Percentiles rank a stretch among this genome's conserved stretches.
Conservation (phyloP, 805 yeast species). For the Yamadazyma laniorum region DNA sequence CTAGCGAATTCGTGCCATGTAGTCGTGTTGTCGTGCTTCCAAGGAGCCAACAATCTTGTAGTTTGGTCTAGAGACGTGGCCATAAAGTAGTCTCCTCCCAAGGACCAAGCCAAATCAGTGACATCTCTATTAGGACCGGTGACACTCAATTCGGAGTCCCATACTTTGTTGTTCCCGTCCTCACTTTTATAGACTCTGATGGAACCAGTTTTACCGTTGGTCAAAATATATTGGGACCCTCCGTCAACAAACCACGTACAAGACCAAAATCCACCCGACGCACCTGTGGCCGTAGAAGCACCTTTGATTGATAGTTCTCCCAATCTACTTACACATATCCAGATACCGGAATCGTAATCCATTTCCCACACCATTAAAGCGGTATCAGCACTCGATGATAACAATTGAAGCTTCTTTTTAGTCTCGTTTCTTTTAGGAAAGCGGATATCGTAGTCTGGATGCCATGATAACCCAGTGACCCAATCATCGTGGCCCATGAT, state of each 20-base stretch:
- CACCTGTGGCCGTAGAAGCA: slow-evolving; percentile 97
- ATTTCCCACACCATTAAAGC: slow-evolving; percentile 94
- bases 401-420: slow-evolving; percentile 48
- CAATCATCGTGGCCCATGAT: slow-evolving; percentile 99
- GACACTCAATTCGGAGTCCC: slow-evolving; percentile 53
- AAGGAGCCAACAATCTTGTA: slow-evolving; percentile 74
- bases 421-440: slow-evolving; percentile 1
- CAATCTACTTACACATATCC: slow-evolving; percentile 77
- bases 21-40: slow-evolving; percentile 31
- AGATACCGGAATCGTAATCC: slow-evolving; percentile 79
- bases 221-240: slow-evolving; percentile 50
- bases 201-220: slow-evolving; percentile 91
- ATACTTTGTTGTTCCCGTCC: slow-evolving; percentile 28
- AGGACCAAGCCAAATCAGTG: slow-evolving; percentile 79
- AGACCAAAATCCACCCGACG: slow-evolving; percentile 68
- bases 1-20: slow-evolving; percentile 92
- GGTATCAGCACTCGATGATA: slow-evolving; percentile 91
- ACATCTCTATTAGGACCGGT: slow-evolving; percentile 76
- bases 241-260: slow-evolving; percentile 60
- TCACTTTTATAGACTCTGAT: slow-evolving; percentile 70
- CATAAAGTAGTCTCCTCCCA: slow-evolving; percentile 61
- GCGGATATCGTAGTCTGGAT: slow-evolving; percentile 35
- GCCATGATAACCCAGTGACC: slow-evolving; percentile 87
- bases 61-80: slow-evolving; percentile 92
- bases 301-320: slow-evolving; percentile 96